Percentiles rank a stretch among this genome's conserved stretches.
phyloP scores from a whole-genome alignment of 2,329 filamentous ascomycete species.

The Thelonectria rubi region DNA sequence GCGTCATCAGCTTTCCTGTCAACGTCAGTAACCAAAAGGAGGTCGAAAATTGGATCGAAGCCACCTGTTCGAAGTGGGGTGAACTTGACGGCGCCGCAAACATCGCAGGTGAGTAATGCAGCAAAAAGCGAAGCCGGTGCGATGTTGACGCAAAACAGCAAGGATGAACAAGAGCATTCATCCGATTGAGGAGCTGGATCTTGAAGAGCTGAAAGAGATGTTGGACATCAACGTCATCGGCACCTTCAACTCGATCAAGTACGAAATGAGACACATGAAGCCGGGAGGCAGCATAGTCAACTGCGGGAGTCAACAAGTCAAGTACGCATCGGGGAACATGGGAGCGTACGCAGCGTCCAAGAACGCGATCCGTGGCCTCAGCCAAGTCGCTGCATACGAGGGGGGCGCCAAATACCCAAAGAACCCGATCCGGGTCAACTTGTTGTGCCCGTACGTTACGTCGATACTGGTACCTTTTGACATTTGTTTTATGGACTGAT shows the following conservation, averaged over 20 bases:
- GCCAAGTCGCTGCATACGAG: slow-evolving; percentile 42
- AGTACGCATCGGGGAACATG: slow-evolving; percentile 48
- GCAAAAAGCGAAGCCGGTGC: too few relatives aligned
- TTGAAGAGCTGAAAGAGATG: slow-evolving; percentile 37
- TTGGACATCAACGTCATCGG: slow-evolving; percentile 40
- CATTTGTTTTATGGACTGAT: background rate
- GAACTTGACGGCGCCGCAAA: slow-evolving; percentile 49
- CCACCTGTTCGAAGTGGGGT: slow-evolving; percentile 46
- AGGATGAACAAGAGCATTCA: slow-evolving; percentile 43
- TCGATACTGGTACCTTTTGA: too few relatives aligned
- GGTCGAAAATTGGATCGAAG: slow-evolving; percentile 48
- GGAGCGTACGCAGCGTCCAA: slow-evolving; percentile 48
- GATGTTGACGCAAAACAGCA: slow-evolving; percentile 4
- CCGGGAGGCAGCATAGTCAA: slow-evolving; percentile 58
- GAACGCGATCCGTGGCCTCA: slow-evolving; percentile 43
- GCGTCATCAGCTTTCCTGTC: slow-evolving; percentile 39
- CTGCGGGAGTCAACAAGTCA: slow-evolving; percentile 55
- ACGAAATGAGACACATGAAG: slow-evolving; percentile 48
- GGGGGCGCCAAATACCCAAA: slow-evolving; percentile 38
- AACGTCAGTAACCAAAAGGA: slow-evolving; percentile 46
- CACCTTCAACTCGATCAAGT: slow-evolving; percentile 41
- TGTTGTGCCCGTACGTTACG: slow-evolving; percentile 34
- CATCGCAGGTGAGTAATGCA: slow-evolving; percentile 44
- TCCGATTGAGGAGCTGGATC: slow-evolving; percentile 36
- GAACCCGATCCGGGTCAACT: slow-evolving; percentile 39